Percentiles rank a stretch among this genome's conserved stretches.
Evolutionary conservation across 2,329 filamentous ascomycete genomes (phyloP).

Genomic region (Colletotrichum karsti): DNA sequence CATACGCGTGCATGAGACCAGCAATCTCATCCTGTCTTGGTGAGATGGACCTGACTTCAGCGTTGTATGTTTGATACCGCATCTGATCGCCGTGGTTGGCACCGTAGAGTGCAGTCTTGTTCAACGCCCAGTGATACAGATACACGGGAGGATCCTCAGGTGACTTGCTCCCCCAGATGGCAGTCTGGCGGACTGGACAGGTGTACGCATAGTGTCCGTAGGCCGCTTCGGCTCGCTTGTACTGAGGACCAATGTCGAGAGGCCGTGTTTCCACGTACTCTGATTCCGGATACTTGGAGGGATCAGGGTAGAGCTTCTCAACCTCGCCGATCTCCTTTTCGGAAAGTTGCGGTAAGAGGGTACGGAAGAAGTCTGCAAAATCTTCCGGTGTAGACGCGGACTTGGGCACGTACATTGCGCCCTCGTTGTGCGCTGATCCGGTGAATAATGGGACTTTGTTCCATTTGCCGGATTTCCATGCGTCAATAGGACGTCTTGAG

Average conservation of each 20-base stretch:
- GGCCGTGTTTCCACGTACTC: slow-evolving; percentile 45
- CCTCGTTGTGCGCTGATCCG: slow-evolving; percentile 39
- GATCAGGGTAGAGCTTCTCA: slow-evolving; percentile 43
- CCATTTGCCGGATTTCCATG: slow-evolving; percentile 42
- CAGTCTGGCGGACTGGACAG: slow-evolving; percentile 59
- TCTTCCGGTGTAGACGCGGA: slow-evolving; percentile 22
- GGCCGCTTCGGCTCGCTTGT: slow-evolving; percentile 61
- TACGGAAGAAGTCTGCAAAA: slow-evolving; percentile 37
- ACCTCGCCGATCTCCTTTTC: slow-evolving; percentile 37
- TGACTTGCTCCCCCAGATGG: slow-evolving; percentile 32
- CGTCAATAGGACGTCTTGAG: slow-evolving; percentile 38
- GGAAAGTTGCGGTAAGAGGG: slow-evolving; percentile 38
- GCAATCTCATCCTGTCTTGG: slow-evolving; percentile 34
- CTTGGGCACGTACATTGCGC: slow-evolving; percentile 37
- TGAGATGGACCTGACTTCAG: slow-evolving; percentile 44
- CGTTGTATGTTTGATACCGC: slow-evolving; percentile 52
- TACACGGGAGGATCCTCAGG: slow-evolving; percentile 33
- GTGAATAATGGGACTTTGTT: slow-evolving; percentile 40
- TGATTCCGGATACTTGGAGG: slow-evolving; percentile 39
- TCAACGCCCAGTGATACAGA: slow-evolving; percentile 40
- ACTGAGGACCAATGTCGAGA: slow-evolving; percentile 55
- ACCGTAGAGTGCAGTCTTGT: slow-evolving; percentile 35
- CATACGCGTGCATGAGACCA: slow-evolving; percentile 18
- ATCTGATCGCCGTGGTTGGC: slow-evolving; percentile 54
- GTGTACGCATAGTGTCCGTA: slow-evolving; percentile 65